Conservation (phyloP, 805 yeast genomes). For the Kuraishia borneana region DNA sequence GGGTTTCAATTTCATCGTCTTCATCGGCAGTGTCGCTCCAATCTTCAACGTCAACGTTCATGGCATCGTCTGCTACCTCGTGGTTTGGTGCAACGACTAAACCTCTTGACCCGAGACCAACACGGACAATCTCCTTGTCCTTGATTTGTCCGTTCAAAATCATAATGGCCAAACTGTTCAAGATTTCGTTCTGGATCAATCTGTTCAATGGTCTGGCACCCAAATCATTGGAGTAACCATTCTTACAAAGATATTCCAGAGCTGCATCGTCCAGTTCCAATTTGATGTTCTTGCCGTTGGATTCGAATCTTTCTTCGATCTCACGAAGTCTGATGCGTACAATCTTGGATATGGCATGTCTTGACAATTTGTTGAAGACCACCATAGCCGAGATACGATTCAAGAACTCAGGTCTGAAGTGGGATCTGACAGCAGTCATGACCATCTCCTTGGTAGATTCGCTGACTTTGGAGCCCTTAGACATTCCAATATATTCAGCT, state of each 20-base stretch:
- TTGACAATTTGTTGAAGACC: conserved; percentile 85
- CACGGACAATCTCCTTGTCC: conserved; percentile 80
- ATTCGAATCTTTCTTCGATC: conserved; percentile 74
- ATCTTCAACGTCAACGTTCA: conserved; percentile 46
- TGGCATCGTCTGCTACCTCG: conserved; percentile 39
- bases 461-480: conserved; percentile 52
- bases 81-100: conserved; percentile 83
- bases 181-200: conserved; percentile 77
- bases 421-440: conserved; percentile 72
- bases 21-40: conserved; percentile 57
- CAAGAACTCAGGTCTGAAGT: conserved; percentile 95
- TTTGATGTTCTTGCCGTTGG: conserved; percentile 68
- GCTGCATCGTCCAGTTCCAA: conserved; percentile 71
- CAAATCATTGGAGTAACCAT: conserved; percentile 86
- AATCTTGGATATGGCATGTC: conserved; percentile 85
- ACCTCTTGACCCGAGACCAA: conserved; percentile 46
- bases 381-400: conserved; percentile 92
- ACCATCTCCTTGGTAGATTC: conserved; percentile 65
- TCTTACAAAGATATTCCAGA: conserved; percentile 65
- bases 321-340: conserved; percentile 78
- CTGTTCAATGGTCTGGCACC: conserved; percentile 97
- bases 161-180: conserved; percentile 83
- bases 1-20: conserved; percentile 9
- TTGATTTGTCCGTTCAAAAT: conserved; percentile 75
- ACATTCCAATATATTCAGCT: conserved; percentile 72